Evolutionary conservation across 2,329 filamentous ascomycete species (phyloP), one percentile per base, ranked within the genome.

Genomic region (Diaporthe vexans): DNA sequence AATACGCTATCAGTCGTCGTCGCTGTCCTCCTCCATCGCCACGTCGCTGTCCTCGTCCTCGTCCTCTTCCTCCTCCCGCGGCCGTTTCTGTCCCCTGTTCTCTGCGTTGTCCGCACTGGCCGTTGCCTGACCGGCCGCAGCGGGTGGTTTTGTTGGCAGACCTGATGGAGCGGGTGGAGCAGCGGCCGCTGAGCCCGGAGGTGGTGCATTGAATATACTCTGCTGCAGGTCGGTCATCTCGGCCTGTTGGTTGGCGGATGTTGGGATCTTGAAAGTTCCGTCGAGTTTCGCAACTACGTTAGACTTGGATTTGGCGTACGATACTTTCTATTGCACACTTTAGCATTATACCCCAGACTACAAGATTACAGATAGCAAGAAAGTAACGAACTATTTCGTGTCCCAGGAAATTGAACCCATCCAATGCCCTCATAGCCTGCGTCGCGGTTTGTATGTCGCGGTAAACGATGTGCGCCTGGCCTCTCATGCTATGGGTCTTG

Each of bases 391-490:
- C 96, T 88, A 99, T 91, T 77, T 95, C 90, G 77, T 91, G 92
- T 21, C 95, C 97, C 77, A 97, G 93, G 77, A 99, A 95, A 3
- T 94, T 91, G 80, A 95, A 94, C 2, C 94, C 95, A 79, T 98
- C 93, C 63, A 98, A 86, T 15, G 94, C 92, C 77, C 96, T 89
- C 94, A 99, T 94, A 1, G 97, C 97, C 81, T 98, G 95, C 33
- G 95, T 98, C 69, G 95, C 95, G n/a, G 94, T 92, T 78, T 98
- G 94, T 46, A 96, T 88, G 82, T 99, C 96, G 74, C 94, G 91
- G 82, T 95, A 98, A 19, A 97, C 94, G 75, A 99, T 87, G 81
- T 98, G 97, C 76, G 97, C 97, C 84, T 99, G 97, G 4, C 97
- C 97, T 67, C 97, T 93, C 95, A 98, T 98, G 85, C 95, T 95